Evolutionary conservation across 1,284 basidiomycete genomes (phyloP).

Genomic region (Farysia itapuensis): DNA sequence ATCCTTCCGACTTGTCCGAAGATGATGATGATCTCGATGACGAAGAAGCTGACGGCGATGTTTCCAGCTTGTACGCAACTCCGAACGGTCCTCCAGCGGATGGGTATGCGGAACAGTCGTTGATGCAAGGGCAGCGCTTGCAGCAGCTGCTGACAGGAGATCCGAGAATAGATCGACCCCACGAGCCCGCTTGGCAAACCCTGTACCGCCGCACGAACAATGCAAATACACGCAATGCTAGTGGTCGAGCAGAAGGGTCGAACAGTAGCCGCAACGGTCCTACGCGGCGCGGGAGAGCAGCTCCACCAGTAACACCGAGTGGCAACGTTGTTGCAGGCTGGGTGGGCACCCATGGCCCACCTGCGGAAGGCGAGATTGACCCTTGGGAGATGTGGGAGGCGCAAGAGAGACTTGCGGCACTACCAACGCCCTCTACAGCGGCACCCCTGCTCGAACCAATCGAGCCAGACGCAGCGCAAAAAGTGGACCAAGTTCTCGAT

Average conservation of each 20-base stretch:
- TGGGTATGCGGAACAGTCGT: neutral
- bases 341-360: too few relatives aligned
- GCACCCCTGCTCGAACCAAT: neutral
- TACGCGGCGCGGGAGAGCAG: too few relatives aligned
- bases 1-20: slow-evolving; percentile 3
- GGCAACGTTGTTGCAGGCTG: neutral
- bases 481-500: neutral
- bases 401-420: slow-evolving; percentile 20
- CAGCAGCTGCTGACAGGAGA: slow-evolving; percentile 2
- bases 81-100: neutral
- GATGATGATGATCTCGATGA: neutral
- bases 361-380: slow-evolving; percentile 29
- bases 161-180: slow-evolving; percentile 7
- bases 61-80: neutral
- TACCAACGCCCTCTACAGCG: neutral
- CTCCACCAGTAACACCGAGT: neutral
- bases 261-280: neutral
- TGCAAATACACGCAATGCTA: neutral
- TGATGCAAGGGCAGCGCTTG: neutral
- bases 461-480: neutral
- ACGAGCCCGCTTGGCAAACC: slow-evolving; percentile 31
- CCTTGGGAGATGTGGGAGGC: slow-evolving; percentile 40
- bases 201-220: slow-evolving; percentile 12
- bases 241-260: neutral
- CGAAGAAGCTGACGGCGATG: neutral